A percentile compares a stretch with the other conserved stretches of the same genome.
phyloP scores from a whole-genome alignment of 805 yeast species.

The Saccharomyces mikatae region DNA sequence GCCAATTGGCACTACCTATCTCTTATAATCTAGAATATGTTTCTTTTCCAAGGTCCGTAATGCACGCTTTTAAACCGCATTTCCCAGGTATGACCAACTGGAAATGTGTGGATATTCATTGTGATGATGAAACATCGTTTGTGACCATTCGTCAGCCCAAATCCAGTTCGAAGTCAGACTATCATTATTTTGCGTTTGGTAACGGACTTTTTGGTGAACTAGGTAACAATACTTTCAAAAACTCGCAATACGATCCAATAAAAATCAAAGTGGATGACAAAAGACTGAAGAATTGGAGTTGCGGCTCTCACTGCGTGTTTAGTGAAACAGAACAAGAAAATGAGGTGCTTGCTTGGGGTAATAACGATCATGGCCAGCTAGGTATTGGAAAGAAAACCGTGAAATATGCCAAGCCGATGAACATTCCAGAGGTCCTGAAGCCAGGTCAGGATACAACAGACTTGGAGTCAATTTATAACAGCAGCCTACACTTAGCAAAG shows the following conservation, averaged over 20 bases:
- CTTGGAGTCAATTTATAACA: not conserved
- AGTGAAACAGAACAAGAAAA: constrained; percentile 43
- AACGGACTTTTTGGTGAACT: constrained; percentile 79
- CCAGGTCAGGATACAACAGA: constrained; percentile 32
- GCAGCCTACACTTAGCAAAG: not conserved
- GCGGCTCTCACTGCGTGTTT: constrained; percentile 41
- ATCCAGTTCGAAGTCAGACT: constrained; percentile 22
- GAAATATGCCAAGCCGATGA: constrained; percentile 47
- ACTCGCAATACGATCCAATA: constrained; percentile 62
- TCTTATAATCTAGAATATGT: constrained; percentile 56
- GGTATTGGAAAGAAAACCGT: constrained; percentile 66
- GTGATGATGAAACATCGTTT: constrained; percentile 62
- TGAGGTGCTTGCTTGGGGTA: constrained; percentile 77
- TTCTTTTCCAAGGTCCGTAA: constrained; percentile 58
- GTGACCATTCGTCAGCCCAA: constrained; percentile 33
- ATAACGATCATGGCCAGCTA: constrained; percentile 71
- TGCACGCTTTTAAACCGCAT: constrained; percentile 33
- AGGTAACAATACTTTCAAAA: constrained; percentile 70
- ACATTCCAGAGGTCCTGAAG: constrained; percentile 50
- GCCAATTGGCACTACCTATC: constrained; percentile 75
- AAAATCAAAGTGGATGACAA: constrained; percentile 48
- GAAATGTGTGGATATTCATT: constrained; percentile 46
- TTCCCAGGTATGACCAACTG: constrained; percentile 36
- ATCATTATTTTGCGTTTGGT: constrained; percentile 59
- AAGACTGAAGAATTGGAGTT: constrained; percentile 37